Evolutionary conservation across 108 stramenopile species (phyloP).

Genomic region (Skeletonema grethae): DNA sequence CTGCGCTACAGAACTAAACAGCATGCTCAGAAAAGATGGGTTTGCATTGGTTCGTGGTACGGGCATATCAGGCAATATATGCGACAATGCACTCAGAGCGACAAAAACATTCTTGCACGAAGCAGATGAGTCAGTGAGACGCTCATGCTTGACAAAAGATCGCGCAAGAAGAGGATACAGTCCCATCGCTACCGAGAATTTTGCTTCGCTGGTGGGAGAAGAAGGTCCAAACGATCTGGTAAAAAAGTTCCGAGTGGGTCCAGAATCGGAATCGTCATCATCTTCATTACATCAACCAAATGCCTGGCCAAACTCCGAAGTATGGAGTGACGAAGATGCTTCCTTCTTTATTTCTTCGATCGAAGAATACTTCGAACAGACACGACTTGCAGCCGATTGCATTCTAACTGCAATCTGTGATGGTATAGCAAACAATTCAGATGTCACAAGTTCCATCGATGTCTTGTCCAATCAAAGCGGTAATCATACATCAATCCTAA

Average conservation of each 20-base stretch:
- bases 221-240: slow-evolving; percentile 77
- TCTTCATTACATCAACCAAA: slow-evolving; percentile 68
- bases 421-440: slow-evolving; percentile 44
- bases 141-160: slow-evolving; percentile 68
- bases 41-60: slow-evolving; percentile 63
- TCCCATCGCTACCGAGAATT: slow-evolving; percentile 75
- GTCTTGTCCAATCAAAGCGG: slow-evolving; percentile 22
- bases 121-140: slow-evolving; percentile 63
- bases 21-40: slow-evolving; percentile 52
- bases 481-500: slow-evolving; percentile 68
- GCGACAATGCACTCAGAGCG: slow-evolving; percentile 53
- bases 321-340: slow-evolving; percentile 46
- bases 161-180: slow-evolving; percentile 73
- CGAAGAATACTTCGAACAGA: slow-evolving; percentile 55
- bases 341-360: slow-evolving; percentile 45
- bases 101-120: slow-evolving; percentile 65
- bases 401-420: slow-evolving; percentile 69
- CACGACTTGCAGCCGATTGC: slow-evolving; percentile 47
- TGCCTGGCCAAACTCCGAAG: slow-evolving; percentile 58
- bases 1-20: slow-evolving; percentile 36
- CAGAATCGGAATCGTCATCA: slow-evolving; percentile 6
- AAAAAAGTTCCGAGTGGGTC: slow-evolving; percentile 73
- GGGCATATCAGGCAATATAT: slow-evolving; percentile 24
- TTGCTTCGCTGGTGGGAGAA: slow-evolving; percentile 66
- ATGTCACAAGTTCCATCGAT: slow-evolving; percentile 20